phyloP scores from a whole-genome alignment of 139 green algal genomes.

The Spirogloea muscicola region DNA sequence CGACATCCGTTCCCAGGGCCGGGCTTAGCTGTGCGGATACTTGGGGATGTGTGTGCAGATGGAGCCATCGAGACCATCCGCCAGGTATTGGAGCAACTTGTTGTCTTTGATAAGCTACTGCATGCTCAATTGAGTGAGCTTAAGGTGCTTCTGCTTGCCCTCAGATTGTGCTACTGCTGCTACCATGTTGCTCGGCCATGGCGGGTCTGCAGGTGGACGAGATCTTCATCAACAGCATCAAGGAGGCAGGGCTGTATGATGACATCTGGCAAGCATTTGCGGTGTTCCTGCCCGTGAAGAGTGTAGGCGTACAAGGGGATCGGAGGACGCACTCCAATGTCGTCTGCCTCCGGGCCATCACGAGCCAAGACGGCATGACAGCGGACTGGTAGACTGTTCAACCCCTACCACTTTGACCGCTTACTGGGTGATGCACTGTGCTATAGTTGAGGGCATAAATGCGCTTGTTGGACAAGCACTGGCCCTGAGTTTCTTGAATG shows the following conservation, averaged over 20 bases:
- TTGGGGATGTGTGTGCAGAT: slow-evolving; percentile 86
- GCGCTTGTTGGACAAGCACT: too few species aligned
- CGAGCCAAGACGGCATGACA: slow-evolving; percentile 87
- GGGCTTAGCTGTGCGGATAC: slow-evolving; percentile 87
- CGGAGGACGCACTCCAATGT: slow-evolving; percentile 86
- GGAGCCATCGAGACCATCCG: slow-evolving; percentile 73
- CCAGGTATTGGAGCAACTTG: slow-evolving; percentile 16
- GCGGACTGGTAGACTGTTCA: slow-evolving; percentile 98
- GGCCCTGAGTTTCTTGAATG: too few species aligned
- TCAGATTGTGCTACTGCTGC: slow-evolving; percentile 84
- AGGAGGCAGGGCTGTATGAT: slow-evolving; percentile 93
- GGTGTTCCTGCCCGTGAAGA: slow-evolving; percentile 90
- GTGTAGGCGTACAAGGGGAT: slow-evolving; percentile 77
- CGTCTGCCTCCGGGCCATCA: slow-evolving; percentile 69
- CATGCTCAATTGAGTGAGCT: too few species aligned
- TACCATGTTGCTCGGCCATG: slow-evolving; percentile 33
- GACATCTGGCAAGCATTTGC: slow-evolving; percentile 99
- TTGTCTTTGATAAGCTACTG: not conserved
- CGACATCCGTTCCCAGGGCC: slow-evolving; percentile 97
- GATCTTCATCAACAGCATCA: slow-evolving; percentile 92
- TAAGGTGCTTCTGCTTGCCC: too few species aligned
- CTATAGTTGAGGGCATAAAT: too few species aligned
- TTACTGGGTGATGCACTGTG: too few species aligned
- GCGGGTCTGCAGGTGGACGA: slow-evolving; percentile 77
- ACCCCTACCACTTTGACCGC: too few species aligned